Base-by-base conservation (phyloP, 2,329 filamentous ascomycete species). In the Whalleya microplaca region DNA sequence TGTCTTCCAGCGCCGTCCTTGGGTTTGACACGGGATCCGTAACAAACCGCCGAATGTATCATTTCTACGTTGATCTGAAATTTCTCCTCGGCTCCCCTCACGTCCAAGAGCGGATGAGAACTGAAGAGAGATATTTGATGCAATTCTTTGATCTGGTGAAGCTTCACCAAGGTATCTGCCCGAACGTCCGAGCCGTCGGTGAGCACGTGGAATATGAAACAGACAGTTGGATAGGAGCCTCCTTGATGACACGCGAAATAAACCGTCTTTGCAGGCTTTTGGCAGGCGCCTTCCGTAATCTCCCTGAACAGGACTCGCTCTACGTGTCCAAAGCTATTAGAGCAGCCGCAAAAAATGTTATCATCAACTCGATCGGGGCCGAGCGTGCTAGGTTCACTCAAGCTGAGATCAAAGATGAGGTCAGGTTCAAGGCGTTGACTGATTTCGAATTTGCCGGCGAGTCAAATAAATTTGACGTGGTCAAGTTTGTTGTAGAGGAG, bases 181-280 rank as follows among this genome's bases (percentile, higher is more conserved):
- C 95, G 1, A 99, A 98, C 67, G 82, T 93, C 21, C 85, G 96
- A 59, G 95, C 94, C 2, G 85, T 97, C 20, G 92, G 93, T 16
- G 95, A 98, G 69, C 95, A 99, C 72, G 91, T 99, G 29, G 96
- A 99, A 73, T 99, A 98, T 70, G 95, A 99, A 74, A 96, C 93
- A 1, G 96, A 99, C 75, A 90, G 92, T 19, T 99, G 95, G 95
- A 98, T 99, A 51, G 96, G 91, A 55, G 94, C 95, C 2, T 96
- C 93, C 6, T 82, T 98, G 48, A 90, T 99, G 55, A 97, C 95
- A 48, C 85, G 94, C 48, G 94, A 99, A 72, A 94, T 99, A 72
- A 98, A 98, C 71, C 87, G 91, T 51, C 83, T 98, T 40, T 96
- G 94, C 69, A 84, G 93, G 61, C 90, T 95, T 67, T 89, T 98